phyloP scores from a whole-genome alignment of 495 filamentous ascomycete genomes.

The Peziza echinospora region DNA sequence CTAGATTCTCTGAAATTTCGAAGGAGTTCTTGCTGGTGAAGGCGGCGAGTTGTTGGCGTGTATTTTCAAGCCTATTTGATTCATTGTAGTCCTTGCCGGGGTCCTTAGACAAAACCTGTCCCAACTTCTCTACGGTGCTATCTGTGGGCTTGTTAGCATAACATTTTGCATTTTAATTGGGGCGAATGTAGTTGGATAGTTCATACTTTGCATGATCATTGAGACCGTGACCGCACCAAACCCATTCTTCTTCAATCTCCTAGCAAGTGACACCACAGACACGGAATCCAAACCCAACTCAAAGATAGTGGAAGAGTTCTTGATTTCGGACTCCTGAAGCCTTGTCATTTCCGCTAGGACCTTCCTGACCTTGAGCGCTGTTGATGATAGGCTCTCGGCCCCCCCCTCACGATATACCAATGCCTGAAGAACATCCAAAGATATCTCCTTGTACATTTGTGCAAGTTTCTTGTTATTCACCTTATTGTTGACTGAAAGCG shows the following conservation, averaged over 20 bases:
- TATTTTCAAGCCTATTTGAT: slow-evolving; percentile 12
- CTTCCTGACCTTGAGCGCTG: slow-evolving; percentile 28
- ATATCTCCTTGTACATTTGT: slow-evolving; percentile 34
- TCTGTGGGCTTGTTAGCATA: slow-evolving; percentile 19
- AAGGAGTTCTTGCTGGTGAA: slow-evolving; percentile 33
- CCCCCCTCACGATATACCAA: slow-evolving; percentile 21
- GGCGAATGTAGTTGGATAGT: background rate
- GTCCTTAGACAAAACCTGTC: slow-evolving; percentile 16
- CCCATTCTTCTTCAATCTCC: slow-evolving; percentile 21
- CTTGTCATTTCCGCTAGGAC: slow-evolving; percentile 30
- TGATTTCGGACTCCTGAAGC: slow-evolving; percentile 25
- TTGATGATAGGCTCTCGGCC: slow-evolving; percentile 20
- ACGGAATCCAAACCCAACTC: slow-evolving; percentile 71
- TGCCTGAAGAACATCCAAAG: slow-evolving; percentile 33
- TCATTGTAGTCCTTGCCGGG: slow-evolving; percentile 20
- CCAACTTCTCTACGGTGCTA: slow-evolving; percentile 29
- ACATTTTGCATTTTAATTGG: slow-evolving; percentile 4
- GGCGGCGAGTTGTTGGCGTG: slow-evolving; percentile 34
- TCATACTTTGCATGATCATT: slow-evolving; percentile 38
- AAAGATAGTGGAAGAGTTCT: slow-evolving; percentile 42
- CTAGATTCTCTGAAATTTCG: slow-evolving; percentile 27
- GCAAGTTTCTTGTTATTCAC: slow-evolving; percentile 41
- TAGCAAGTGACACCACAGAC: slow-evolving; percentile 42
- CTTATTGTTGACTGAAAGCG: slow-evolving; percentile 55
- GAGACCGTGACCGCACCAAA: slow-evolving; percentile 37